Base-by-base conservation (phyloP, 495 filamentous ascomycete species). In the Penicillium chermesinum region DNA sequence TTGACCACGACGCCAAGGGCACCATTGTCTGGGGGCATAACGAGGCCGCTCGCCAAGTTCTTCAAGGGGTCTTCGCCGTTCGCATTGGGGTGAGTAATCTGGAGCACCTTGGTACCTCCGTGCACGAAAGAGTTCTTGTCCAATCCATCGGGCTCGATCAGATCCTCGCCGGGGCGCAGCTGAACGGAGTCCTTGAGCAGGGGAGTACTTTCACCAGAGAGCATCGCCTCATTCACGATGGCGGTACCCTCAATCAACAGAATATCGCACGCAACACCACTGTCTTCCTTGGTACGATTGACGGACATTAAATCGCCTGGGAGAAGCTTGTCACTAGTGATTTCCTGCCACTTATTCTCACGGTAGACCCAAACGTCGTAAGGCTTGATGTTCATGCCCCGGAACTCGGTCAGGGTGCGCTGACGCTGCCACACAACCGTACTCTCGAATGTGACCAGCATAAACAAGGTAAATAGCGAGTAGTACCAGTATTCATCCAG, bases 401-500 rank as follows among this genome's bases (percentile, higher is more conserved):
- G 89, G 73, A 99, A 99, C 65, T 99, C 93, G 58, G 77, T 91
- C 53, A 99, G 65, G n/a, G 93, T 97, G 48, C 91, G 80, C 75
- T 99, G 93, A 49, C 93, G 83, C 72, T 99, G 93, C 93, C 93
- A 99, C 9, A 99, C 93, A 14, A 99, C 93, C 7, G 93, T 99
- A 66, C 91, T 95, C 73, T 99, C 93, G 62, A 99, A 99, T 38
- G 80, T 85, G 50, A 97, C 85, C 27, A 99, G 82, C 93, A 97
- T 97, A 73, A 96, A 91, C 16, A 97, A 82, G 1, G 93, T 97
- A 62, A 99, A 99, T 10, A 99, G 78, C 50, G 93, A 99, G 66
- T 97, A 99, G 72, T 99, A 99, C 93, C 93, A 99, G 71, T 96
- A 97, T 70, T 99, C 93, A 66, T 99, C 93, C 66, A 99, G 66